Evolutionary conservation across 1,284 basidiomycete genomes (phyloP).

Genomic region (Heliocybe sulcata): DNA sequence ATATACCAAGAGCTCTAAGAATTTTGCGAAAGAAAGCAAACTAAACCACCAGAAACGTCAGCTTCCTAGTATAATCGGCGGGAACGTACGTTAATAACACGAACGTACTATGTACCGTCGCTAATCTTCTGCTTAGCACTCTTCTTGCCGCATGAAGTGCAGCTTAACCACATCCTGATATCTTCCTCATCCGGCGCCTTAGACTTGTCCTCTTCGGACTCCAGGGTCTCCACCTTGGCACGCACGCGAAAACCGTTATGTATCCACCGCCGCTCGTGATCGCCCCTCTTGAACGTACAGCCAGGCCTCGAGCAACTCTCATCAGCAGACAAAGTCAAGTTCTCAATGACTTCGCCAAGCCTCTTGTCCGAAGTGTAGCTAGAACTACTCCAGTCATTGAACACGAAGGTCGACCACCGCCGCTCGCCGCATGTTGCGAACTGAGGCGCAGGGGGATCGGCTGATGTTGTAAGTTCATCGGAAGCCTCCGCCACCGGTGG

Average conservation of each 20-base stretch:
- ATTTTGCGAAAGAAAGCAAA: slow-evolving; percentile 57
- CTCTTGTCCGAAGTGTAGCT: slow-evolving; percentile 24
- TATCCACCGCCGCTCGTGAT: slow-evolving; percentile 44
- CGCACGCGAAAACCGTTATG: slow-evolving; percentile 41
- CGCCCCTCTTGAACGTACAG: slow-evolving; percentile 32
- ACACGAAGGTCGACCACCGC: slow-evolving; percentile 43
- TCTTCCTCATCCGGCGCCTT: slow-evolving; percentile 15
- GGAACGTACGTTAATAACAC: background rate
- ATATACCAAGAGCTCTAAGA: slow-evolving; percentile 58
- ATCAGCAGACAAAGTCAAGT: slow-evolving; percentile 24
- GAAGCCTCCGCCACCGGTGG: slow-evolving; percentile 10
- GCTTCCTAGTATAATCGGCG: background rate
- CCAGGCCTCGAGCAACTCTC: slow-evolving; percentile 30
- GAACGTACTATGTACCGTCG: slow-evolving; percentile 50
- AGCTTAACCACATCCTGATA: slow-evolving; percentile 49
- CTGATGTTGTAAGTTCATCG: slow-evolving; percentile 1
- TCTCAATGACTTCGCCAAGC: slow-evolving; percentile 35
- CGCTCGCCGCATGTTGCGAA: slow-evolving; percentile 25
- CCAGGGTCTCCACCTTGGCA: slow-evolving; percentile 19
- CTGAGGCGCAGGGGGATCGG: background rate
- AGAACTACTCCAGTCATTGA: slow-evolving; percentile 26
- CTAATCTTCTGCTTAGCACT: slow-evolving; percentile 33
- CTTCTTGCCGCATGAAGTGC: slow-evolving; percentile 39
- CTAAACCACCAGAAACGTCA: slow-evolving; percentile 14
- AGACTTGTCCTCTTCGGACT: slow-evolving; percentile 9